phyloP scores from a whole-genome alignment of 83 land plant species.

The Thuja plicata region DNA sequence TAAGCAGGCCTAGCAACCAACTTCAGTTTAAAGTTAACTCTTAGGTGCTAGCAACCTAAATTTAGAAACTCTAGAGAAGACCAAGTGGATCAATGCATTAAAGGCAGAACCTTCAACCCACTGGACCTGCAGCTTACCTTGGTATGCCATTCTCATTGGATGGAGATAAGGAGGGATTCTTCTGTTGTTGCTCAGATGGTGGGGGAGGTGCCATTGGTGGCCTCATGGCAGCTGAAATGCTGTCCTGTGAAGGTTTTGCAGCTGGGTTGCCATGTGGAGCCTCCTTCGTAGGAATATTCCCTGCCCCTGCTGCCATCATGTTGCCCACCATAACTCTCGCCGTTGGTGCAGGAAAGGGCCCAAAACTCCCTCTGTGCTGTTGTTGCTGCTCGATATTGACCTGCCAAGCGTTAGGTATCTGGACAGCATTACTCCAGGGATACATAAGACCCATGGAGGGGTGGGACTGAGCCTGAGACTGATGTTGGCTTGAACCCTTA shows the following conservation, averaged over 20 bases:
- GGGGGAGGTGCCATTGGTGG: slow-evolving; percentile 16
- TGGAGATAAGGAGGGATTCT: slow-evolving; percentile 9
- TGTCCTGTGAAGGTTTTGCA: slow-evolving; percentile 9
- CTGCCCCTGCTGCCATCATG: slow-evolving; percentile 7
- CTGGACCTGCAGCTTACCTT: slow-evolving; percentile 3
- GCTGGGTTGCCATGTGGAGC: slow-evolving; percentile 15
- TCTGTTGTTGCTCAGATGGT: slow-evolving; percentile 10
- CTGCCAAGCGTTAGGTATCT: slow-evolving; percentile 10
- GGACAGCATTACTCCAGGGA: slow-evolving; percentile 13
- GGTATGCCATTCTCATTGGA: background rate
- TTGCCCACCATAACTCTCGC: background rate
- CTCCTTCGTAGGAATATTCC: slow-evolving; percentile 6
- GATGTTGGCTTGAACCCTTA: slow-evolving; percentile 5
- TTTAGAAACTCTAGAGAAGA: background rate
- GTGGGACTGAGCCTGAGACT: background rate
- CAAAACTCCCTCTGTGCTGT: slow-evolving; percentile 6
- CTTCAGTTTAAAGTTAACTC: background rate
- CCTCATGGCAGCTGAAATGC: slow-evolving; percentile 11
- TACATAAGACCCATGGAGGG: background rate
- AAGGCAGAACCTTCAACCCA: background rate
- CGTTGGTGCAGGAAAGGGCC: slow-evolving; percentile 3
- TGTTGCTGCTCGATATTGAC: slow-evolving; percentile 11
- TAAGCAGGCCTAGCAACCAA: background rate
- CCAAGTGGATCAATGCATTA: background rate
- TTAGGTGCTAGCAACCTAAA: background rate